A percentile compares a stretch with the other conserved stretches of the same genome.
These are phyloP conservation scores for Sclerotinia nivalis DNA, from an alignment of 2,329 filamentous ascomycete genomes.

Conservation along the genomic window DNA sequence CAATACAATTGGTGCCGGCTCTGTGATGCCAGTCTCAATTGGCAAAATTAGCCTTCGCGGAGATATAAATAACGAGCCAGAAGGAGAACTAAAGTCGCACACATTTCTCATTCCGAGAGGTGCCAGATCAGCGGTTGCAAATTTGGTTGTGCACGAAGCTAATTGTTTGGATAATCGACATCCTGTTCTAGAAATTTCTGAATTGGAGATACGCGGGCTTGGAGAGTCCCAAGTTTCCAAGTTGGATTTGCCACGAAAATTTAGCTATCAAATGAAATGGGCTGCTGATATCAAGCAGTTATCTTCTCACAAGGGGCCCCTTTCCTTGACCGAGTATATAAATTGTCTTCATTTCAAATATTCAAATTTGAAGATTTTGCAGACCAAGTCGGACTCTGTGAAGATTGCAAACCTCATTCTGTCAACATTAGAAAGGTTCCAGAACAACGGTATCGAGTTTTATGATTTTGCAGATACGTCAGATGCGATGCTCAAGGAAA, in stretches of 20 bases:
- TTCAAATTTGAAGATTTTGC: neutral
- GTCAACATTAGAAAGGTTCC: neutral
- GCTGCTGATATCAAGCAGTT: conserved; percentile 19
- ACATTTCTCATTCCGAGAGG: neutral
- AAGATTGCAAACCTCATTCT: neutral
- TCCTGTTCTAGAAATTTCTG: neutral
- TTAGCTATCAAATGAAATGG: conserved; percentile 24
- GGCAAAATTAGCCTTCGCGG: neutral
- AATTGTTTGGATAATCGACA: neutral
- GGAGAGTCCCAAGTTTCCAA: neutral
- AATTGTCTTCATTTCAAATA: neutral
- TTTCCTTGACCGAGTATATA: neutral
- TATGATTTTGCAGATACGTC: neutral
- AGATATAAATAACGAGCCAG: neutral
- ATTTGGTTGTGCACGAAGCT: neutral
- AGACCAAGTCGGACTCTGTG: neutral
- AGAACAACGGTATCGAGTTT: neutral
- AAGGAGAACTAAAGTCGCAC: neutral
- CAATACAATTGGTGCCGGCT: neutral
- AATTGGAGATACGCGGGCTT: neutral
- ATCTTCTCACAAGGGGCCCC: neutral
- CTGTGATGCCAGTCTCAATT: conserved; percentile 1
- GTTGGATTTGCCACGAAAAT: neutral
- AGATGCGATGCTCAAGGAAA: neutral
- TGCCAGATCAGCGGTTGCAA: neutral